Conservation (phyloP, 2,329 filamentous ascomycete genomes). For the Nannizziopsis arthrosporioides region DNA sequence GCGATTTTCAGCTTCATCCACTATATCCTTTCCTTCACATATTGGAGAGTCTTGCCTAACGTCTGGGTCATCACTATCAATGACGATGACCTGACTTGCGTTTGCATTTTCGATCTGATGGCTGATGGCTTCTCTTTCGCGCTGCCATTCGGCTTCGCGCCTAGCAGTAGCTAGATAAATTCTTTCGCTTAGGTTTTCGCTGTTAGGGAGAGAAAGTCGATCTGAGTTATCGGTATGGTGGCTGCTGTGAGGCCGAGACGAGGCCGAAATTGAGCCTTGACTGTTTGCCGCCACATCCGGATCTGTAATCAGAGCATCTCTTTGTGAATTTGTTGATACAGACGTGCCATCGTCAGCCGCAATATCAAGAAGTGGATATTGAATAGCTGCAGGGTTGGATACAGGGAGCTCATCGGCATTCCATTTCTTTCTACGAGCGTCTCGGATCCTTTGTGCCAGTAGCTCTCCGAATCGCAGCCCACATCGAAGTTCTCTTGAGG, state of each 20-base stretch:
- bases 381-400: neutral
- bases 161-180: slow-evolving; percentile 20
- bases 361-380: slow-evolving; percentile 2
- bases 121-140: slow-evolving; percentile 35
- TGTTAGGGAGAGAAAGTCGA: neutral
- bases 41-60: slow-evolving; percentile 3
- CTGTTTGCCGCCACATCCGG: neutral
- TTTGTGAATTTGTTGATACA: neutral
- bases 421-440: neutral
- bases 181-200: slow-evolving; percentile 1
- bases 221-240: neutral
- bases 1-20: slow-evolving; percentile 1
- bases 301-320: neutral
- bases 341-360: neutral
- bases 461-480: slow-evolving; percentile 35
- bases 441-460: slow-evolving; percentile 28
- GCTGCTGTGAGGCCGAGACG: too few species aligned
- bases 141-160: slow-evolving; percentile 35
- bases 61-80: slow-evolving; percentile 29
- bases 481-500: slow-evolving; percentile 31
- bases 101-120: slow-evolving; percentile 35
- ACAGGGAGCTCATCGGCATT: neutral
- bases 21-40: slow-evolving; percentile 1
- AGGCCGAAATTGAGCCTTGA: neutral
- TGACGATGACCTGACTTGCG: slow-evolving; percentile 34